phyloP scores from a whole-genome alignment of 225 moss, liverwort and hornwort species.

The Rhytidiadelphus loreus region DNA sequence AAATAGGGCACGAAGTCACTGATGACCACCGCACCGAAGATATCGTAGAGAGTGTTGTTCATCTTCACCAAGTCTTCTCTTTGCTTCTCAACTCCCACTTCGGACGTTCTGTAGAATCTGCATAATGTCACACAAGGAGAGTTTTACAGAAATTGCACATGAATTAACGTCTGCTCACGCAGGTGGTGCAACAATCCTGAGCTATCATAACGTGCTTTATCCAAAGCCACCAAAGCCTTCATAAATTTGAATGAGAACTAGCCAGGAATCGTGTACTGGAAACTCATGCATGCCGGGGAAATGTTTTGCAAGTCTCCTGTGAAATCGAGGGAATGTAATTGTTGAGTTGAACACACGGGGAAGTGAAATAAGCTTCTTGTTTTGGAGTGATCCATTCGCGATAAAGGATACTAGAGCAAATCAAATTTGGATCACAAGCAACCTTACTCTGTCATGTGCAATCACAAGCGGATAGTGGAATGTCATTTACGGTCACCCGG shows the following conservation, averaged over 20 bases:
- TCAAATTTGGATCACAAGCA: background rate
- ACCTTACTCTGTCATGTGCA: background rate
- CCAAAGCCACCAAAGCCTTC: background rate
- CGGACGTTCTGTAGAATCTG: background rate
- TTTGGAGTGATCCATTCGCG: background rate
- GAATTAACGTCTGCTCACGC: background rate
- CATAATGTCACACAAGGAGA: background rate
- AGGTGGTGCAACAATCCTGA: background rate
- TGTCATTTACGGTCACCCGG: background rate
- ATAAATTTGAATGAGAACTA: background rate
- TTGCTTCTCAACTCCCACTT: too few species aligned
- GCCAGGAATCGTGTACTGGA: background rate
- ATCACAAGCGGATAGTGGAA: background rate
- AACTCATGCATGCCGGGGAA: background rate
- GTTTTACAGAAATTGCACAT: background rate
- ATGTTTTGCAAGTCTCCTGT: background rate
- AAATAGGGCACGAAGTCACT: constrained; percentile 14
- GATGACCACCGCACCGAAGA: background rate
- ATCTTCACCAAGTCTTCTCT: background rate
- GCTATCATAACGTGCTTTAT: background rate
- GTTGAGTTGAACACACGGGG: background rate
- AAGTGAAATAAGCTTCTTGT: background rate
- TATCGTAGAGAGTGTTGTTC: background rate
- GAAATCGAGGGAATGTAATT: background rate
- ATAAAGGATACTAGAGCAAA: background rate